Conservation (phyloP, 495 filamentous ascomycete species). For the Emericellopsis terricola region DNA sequence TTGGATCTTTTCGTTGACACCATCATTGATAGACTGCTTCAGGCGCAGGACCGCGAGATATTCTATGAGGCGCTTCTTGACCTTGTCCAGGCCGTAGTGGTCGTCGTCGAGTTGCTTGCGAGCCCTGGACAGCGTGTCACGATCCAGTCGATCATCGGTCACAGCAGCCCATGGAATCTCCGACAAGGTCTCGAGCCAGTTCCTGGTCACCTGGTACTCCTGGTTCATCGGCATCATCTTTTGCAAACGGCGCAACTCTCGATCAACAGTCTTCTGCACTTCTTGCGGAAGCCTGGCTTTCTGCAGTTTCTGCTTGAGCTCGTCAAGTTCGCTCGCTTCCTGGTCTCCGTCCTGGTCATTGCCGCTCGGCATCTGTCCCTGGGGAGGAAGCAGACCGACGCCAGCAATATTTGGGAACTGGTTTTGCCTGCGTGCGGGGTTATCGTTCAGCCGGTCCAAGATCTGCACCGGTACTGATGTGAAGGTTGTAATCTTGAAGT, state of each 20-base stretch:
- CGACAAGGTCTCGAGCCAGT: slow-evolving; percentile 86
- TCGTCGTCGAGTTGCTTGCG: slow-evolving; percentile 87
- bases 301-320: slow-evolving; percentile 72
- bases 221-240: slow-evolving; percentile 93
- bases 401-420: slow-evolving; percentile 35
- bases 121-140: slow-evolving; percentile 57
- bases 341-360: slow-evolving; percentile 40
- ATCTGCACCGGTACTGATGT: slow-evolving; percentile 38
- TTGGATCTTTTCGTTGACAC: slow-evolving; percentile 59
- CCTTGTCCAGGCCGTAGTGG: slow-evolving; percentile 91
- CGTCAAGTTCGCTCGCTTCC: slow-evolving; percentile 72
- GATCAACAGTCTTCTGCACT: slow-evolving; percentile 70
- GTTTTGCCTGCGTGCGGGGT: slow-evolving; percentile 9
- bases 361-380: slow-evolving; percentile 13
- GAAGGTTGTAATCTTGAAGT: slow-evolving; percentile 57
- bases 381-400: slow-evolving; percentile 24
- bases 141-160: slow-evolving; percentile 78
- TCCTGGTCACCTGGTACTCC: slow-evolving; percentile 82
- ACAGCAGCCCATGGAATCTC: slow-evolving; percentile 86
- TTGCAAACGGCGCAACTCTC: slow-evolving; percentile 73
- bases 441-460: slow-evolving; percentile 12
- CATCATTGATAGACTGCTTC: slow-evolving; percentile 74
- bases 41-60: slow-evolving; percentile 90
- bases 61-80: slow-evolving; percentile 90
- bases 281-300: slow-evolving; percentile 51